Conservation (phyloP, 2,329 filamentous ascomycete genomes). For the Gliomastix tumulicola region DNA sequence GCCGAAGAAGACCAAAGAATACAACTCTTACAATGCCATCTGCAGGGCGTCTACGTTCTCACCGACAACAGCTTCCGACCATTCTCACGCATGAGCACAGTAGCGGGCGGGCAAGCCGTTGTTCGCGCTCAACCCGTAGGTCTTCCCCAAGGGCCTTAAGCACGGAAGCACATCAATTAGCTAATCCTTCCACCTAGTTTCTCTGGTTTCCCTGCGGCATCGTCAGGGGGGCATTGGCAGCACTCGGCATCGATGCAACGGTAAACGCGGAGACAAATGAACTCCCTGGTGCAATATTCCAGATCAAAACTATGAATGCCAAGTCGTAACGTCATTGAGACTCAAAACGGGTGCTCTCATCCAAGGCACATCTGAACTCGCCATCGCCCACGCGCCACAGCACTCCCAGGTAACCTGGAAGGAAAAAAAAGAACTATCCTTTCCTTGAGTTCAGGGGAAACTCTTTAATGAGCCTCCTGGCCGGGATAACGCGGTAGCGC, state of each 20-base stretch:
- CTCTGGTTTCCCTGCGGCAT: conserved; percentile 94
- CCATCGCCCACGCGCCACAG: no score
- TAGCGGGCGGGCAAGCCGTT: conserved; percentile 66
- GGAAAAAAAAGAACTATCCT: no score
- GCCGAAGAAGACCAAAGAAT: no score
- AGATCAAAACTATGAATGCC: conserved; percentile 76
- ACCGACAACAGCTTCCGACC: conserved; percentile 91
- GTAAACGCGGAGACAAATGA: conserved; percentile 88
- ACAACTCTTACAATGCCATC: not conserved
- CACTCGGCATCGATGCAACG: conserved; percentile 81
- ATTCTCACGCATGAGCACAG: conserved; percentile 82
- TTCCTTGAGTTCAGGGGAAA: no score
- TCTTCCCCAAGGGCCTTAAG: no score
- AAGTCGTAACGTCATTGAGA: conserved; percentile 46
- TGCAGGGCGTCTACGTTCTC: conserved; percentile 84
- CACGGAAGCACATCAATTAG: no score
- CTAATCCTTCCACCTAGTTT: no score
- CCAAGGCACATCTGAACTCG: no score
- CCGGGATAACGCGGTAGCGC: no score
- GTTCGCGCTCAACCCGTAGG: conserved; percentile 72
- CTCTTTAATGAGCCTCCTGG: no score
- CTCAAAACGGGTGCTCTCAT: no score
- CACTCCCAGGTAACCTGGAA: no score
- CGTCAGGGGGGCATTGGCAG: conserved; percentile 85
- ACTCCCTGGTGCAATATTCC: conserved; percentile 83